These are phyloP conservation scores for Torrubiellomyces zombiae DNA, from an alignment of 2,329 filamentous ascomycete genomes.

Conservation along the genomic window DNA sequence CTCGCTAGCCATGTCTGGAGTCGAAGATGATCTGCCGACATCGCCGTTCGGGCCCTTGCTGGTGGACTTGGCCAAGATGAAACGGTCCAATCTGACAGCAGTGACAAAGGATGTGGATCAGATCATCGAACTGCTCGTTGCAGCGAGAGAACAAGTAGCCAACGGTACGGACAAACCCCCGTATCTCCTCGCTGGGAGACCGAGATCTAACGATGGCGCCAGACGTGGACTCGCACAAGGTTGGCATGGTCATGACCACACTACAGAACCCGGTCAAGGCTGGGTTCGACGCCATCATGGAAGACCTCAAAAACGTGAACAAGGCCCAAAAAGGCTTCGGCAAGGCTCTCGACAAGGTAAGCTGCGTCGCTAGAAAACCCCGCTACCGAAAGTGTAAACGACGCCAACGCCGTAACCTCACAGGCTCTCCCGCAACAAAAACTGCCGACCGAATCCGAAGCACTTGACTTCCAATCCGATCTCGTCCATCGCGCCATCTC, in stretches of 20 bases:
- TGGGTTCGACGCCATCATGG: slow-evolving; percentile 63
- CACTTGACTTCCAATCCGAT: slow-evolving; percentile 54
- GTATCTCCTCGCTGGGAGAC: too few relatives aligned
- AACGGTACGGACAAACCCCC: slow-evolving; percentile 33
- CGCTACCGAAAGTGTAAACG: not conserved
- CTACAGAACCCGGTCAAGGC: slow-evolving; percentile 75
- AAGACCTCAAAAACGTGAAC: slow-evolving; percentile 69
- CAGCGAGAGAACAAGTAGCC: slow-evolving; percentile 57
- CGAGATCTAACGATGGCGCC: slow-evolving; percentile 4
- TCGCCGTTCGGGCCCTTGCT: slow-evolving; percentile 41
- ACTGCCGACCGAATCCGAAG: slow-evolving; percentile 65
- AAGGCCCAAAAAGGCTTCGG: slow-evolving; percentile 69
- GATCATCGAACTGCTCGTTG: slow-evolving; percentile 60
- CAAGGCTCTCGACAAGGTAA: slow-evolving; percentile 69
- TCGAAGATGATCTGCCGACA: slow-evolving; percentile 18
- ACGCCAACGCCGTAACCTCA: slow-evolving; percentile 6
- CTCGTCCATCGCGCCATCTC: slow-evolving; percentile 87
- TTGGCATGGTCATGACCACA: slow-evolving; percentile 61
- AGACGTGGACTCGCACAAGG: slow-evolving; percentile 32
- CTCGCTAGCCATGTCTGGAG: slow-evolving; percentile 14
- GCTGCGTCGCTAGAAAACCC: slow-evolving; percentile 3
- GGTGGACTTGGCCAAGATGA: slow-evolving; percentile 58
- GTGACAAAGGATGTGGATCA: slow-evolving; percentile 67
- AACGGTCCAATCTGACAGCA: slow-evolving; percentile 49
- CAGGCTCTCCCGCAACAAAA: slow-evolving; percentile 32